These are phyloP conservation scores for Trichoderma koningiopsis DNA, from an alignment of 2,329 filamentous ascomycete species.

Conservation along the genomic window DNA sequence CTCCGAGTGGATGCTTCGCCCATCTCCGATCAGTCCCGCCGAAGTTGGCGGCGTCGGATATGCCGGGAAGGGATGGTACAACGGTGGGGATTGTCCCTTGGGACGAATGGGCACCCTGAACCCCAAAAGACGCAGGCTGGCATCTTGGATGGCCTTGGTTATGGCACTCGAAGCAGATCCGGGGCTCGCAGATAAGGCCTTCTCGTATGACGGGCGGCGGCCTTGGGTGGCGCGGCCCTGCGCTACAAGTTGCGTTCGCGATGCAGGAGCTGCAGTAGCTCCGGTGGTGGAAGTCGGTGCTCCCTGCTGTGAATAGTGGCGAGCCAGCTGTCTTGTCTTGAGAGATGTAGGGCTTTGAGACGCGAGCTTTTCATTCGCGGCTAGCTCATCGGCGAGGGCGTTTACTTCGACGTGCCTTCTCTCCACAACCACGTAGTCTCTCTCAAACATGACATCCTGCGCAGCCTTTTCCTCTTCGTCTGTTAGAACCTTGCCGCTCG, in stretches of 20 bases:
- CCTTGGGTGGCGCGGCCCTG: slow-evolving; percentile 71
- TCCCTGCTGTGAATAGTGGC: slow-evolving; percentile 78
- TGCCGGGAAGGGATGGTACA: slow-evolving; percentile 80
- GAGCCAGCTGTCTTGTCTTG: slow-evolving; percentile 65
- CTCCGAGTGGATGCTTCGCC: slow-evolving; percentile 54
- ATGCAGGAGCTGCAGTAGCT: slow-evolving; percentile 66
- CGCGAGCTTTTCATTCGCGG: slow-evolving; percentile 71
- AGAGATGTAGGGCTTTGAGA: slow-evolving; percentile 52
- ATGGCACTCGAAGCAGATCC: slow-evolving; percentile 84
- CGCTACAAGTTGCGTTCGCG: slow-evolving; percentile 74
- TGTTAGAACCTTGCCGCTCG: slow-evolving; percentile 41
- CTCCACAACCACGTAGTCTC: slow-evolving; percentile 95
- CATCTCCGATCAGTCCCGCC: slow-evolving; percentile 67
- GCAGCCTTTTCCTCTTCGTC: slow-evolving; percentile 73
- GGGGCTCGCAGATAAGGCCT: slow-evolving; percentile 67
- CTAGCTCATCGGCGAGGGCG: slow-evolving; percentile 92
- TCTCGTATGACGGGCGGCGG: slow-evolving; percentile 78
- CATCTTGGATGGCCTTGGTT: slow-evolving; percentile 92
- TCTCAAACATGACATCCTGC: slow-evolving; percentile 85
- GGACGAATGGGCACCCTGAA: slow-evolving; percentile 67
- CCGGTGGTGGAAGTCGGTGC: slow-evolving; percentile 68
- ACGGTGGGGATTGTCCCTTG: slow-evolving; percentile 71
- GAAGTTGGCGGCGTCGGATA: slow-evolving; percentile 71
- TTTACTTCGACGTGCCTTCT: slow-evolving; percentile 96
- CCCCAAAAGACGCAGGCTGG: slow-evolving; percentile 74